Evolutionary conservation across 2,329 filamentous ascomycete genomes (phyloP).

Genomic region (Verticillium tricorpus): DNA sequence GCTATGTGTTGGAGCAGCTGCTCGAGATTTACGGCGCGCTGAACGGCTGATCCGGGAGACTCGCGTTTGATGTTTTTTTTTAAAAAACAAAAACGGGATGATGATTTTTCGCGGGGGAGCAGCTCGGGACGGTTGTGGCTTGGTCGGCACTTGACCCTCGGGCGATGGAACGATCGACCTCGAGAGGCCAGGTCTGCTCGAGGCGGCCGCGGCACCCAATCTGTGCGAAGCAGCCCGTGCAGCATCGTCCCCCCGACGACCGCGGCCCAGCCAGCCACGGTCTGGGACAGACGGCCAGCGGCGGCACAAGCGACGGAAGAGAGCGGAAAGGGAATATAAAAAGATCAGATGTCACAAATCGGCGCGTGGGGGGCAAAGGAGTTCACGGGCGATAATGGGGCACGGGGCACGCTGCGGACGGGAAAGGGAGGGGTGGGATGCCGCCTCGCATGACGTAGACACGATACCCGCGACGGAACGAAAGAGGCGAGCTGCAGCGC

Average conservation of each 20-base stretch:
- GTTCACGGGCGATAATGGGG: neutral
- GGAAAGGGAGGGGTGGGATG: neutral
- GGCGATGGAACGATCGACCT: too few relatives aligned
- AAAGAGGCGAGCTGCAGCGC: neutral
- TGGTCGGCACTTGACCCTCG: too few relatives aligned
- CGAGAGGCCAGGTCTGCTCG: too few relatives aligned
- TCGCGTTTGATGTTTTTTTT: too few relatives aligned
- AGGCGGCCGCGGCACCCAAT: too few relatives aligned
- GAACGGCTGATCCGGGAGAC: slow-evolving; percentile 22
- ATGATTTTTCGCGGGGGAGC: too few relatives aligned
- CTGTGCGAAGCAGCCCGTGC: neutral
- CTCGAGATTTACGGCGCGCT: slow-evolving; percentile 56
- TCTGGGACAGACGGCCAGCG: neutral
- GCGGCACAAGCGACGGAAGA: neutral
- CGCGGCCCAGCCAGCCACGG: too few relatives aligned
- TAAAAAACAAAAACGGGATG: too few relatives aligned
- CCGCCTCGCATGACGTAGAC: neutral
- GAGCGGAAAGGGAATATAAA: neutral
- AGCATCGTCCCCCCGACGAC: neutral
- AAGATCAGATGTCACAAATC: neutral
- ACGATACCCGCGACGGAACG: neutral
- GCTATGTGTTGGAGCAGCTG: slow-evolving; percentile 65
- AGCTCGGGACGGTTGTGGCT: too few relatives aligned
- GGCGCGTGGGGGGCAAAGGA: neutral
- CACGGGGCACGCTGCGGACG: too few relatives aligned